Percentiles rank a stretch among this genome's conserved stretches.
These are phyloP conservation scores for Penicillium goetzii DNA, from an alignment of 495 filamentous ascomycete genomes.

Conservation along the genomic window DNA sequence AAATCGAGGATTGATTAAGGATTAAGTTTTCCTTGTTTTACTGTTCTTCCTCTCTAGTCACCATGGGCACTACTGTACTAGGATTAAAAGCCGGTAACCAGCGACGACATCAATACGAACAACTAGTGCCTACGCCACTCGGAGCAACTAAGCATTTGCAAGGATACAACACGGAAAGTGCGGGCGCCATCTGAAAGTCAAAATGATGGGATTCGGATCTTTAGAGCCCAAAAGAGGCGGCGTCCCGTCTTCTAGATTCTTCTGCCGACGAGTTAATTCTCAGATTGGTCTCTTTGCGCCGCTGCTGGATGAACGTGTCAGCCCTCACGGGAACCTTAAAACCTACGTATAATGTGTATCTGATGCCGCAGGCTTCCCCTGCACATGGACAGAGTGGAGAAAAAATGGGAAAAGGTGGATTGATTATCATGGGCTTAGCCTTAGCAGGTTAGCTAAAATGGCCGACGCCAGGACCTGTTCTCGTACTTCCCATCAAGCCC, in stretches of 20 bases:
- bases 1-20: not conserved
- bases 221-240: not conserved
- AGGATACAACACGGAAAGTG: not conserved
- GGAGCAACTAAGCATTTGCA: not conserved
- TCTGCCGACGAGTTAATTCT: not conserved
- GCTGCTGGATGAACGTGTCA: not conserved
- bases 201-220: not conserved
- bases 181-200: not conserved
- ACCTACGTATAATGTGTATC: not conserved
- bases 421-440: not conserved
- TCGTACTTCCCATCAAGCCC: not conserved
- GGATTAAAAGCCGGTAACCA: not conserved
- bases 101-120: not conserved
- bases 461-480: not conserved
- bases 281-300: not conserved
- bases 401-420: not conserved
- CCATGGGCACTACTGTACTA: not conserved
- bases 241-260: not conserved
- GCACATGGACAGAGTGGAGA: not conserved
- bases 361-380: not conserved
- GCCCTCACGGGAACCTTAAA: not conserved
- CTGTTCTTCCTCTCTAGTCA: not conserved
- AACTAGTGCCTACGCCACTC: constrained; percentile 1
- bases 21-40: not conserved
- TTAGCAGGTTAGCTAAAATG: not conserved